phyloP scores from a whole-genome alignment of 495 filamentous ascomycete species.

The Podospora conica region DNA sequence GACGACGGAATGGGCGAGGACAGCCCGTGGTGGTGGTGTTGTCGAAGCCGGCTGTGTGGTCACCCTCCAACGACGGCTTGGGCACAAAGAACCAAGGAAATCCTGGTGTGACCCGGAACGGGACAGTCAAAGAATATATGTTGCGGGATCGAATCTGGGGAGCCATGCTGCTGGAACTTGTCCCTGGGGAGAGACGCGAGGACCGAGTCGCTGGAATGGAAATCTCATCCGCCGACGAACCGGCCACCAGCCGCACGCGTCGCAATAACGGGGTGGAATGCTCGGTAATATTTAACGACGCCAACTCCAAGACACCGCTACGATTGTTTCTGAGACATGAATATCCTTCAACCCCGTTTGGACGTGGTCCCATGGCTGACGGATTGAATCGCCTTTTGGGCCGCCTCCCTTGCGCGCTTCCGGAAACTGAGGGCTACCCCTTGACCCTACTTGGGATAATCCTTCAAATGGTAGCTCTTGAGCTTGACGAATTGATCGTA shows the following conservation, averaged over 20 bases:
- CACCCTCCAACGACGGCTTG: constrained; percentile 7
- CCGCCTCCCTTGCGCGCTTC: constrained; percentile 21
- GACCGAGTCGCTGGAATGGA: constrained; percentile 19
- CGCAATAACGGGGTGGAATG: constrained; percentile 19
- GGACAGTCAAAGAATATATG: constrained; percentile 17
- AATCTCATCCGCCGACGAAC: constrained; percentile 2
- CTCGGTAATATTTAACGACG: constrained; percentile 6
- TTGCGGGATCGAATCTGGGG: constrained; percentile 11
- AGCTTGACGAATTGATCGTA: constrained; percentile 94
- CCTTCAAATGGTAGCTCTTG: constrained; percentile 93
- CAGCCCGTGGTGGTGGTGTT: constrained; percentile 8
- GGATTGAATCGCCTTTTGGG: not conserved
- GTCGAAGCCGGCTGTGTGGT: constrained; percentile 2
- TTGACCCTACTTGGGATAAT: constrained; percentile 60
- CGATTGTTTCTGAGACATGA: not conserved
- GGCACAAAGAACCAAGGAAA: constrained; percentile 4
- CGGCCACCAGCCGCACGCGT: constrained; percentile 12
- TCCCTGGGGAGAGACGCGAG: not conserved
- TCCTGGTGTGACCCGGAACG: not conserved
- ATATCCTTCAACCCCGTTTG: not conserved
- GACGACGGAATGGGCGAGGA: not conserved
- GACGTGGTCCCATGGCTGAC: not conserved
- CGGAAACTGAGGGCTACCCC: not conserved
- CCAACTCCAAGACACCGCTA: not conserved
- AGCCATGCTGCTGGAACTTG: constrained; percentile 16